These are phyloP conservation scores for Datura wrightii DNA, from an alignment of 257 asterid species.

Conservation along the genomic window DNA sequence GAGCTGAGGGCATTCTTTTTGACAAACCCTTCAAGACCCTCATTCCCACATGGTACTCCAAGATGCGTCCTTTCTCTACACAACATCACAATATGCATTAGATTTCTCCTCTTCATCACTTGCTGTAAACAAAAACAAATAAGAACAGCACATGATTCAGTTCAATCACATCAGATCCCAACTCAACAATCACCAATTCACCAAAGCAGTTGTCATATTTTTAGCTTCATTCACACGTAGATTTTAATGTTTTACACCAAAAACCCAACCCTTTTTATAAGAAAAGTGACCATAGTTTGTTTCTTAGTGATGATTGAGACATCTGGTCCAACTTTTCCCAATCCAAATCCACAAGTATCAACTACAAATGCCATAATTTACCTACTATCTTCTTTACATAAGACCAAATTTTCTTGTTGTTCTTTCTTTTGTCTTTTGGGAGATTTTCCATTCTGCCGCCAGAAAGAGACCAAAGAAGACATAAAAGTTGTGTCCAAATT, in stretches of 20 bases:
- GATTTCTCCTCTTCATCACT: slow-evolving; percentile 42
- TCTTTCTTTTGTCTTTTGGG: background rate
- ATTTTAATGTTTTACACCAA: background rate
- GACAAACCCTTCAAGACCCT: slow-evolving; percentile 71
- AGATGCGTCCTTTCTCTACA: slow-evolving; percentile 31
- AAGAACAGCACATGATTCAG: slow-evolving; percentile 16
- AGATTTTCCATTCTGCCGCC: background rate
- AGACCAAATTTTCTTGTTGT: background rate
- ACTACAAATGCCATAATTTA: background rate
- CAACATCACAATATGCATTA: slow-evolving; percentile 36
- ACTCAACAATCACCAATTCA: slow-evolving; percentile 14
- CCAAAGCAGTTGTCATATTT: background rate
- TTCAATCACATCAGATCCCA: slow-evolving; percentile 32
- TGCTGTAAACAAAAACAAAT: background rate
- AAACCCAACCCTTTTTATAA: background rate
- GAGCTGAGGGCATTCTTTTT: slow-evolving; percentile 67
- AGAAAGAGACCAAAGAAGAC: background rate
- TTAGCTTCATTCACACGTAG: background rate
- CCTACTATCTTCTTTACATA: background rate
- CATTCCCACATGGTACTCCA: slow-evolving; percentile 57
- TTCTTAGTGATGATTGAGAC: slow-evolving; percentile 20
- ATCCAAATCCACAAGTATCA: background rate
- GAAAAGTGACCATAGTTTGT: slow-evolving; percentile 15
- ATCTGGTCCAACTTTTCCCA: slow-evolving; percentile 21
- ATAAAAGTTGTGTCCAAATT: background rate